These are phyloP conservation scores for Takashimella koratensis DNA, from an alignment of 1,284 basidiomycete genomes.

Conservation along the genomic window DNA sequence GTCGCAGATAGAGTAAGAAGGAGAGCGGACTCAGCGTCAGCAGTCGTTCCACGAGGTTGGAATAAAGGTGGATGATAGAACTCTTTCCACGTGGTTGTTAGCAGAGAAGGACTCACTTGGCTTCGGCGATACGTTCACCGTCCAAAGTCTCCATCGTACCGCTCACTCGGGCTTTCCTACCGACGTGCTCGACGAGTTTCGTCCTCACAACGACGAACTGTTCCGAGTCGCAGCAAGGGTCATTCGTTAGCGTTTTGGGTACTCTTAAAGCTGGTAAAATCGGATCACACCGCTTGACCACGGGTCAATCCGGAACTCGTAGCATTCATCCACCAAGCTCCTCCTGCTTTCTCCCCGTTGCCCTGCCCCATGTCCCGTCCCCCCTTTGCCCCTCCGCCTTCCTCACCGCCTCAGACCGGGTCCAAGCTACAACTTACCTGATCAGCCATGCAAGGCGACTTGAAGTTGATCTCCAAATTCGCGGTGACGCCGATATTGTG, in stretches of 20 bases:
- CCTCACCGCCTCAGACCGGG: not conserved
- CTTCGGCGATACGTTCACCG: slow-evolving; percentile 75
- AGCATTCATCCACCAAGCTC: no score
- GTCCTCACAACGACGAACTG: slow-evolving; percentile 58
- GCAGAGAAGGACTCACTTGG: slow-evolving; percentile 55
- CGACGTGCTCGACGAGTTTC: slow-evolving; percentile 60
- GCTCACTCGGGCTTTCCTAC: slow-evolving; percentile 69
- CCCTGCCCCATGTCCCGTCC: no score
- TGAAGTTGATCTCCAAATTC: slow-evolving; percentile 68
- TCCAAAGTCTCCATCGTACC: slow-evolving; percentile 71
- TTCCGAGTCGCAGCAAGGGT: no score
- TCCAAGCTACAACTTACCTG: slow-evolving; percentile 56
- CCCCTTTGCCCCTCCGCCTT: no score
- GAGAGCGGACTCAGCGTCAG: not conserved
- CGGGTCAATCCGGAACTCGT: not conserved
- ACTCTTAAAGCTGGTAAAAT: not conserved
- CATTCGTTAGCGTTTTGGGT: slow-evolving; percentile 53
- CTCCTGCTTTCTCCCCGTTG: no score
- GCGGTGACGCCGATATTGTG: slow-evolving; percentile 92
- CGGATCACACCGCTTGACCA: slow-evolving; percentile 1
- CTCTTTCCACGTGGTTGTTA: no score
- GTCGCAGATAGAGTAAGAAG: no score
- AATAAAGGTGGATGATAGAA: no score
- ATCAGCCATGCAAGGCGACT: slow-evolving; percentile 75
- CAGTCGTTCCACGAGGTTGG: not conserved